Evolutionary conservation across 441 rosid species (phyloP).

Genomic region (Viola pubescens): DNA sequence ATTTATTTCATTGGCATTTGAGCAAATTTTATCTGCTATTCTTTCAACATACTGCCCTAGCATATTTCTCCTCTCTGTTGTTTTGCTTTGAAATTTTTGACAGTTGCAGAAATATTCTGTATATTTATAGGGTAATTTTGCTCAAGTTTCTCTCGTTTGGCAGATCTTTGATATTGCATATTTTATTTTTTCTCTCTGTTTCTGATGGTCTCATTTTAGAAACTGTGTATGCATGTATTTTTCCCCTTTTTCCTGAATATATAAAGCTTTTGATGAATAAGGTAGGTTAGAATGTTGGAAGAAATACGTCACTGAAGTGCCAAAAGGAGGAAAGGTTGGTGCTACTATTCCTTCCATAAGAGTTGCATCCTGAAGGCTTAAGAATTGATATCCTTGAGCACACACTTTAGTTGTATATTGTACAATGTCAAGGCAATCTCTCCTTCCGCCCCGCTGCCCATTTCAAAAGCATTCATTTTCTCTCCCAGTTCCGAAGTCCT

Average conservation of each 20-base stretch:
- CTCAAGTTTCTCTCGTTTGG: background rate
- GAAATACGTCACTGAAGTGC: slow-evolving; percentile 12
- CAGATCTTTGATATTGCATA: background rate
- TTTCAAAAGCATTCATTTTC: slow-evolving; percentile 40
- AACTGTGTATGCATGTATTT: background rate
- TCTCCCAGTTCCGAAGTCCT: slow-evolving; percentile 25
- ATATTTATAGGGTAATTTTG: too few species aligned
- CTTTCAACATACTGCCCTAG: too few species aligned
- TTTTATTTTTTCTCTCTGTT: slow-evolving; percentile 1
- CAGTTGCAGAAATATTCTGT: too few species aligned
- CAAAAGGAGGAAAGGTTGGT: slow-evolving; percentile 10
- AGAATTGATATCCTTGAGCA: slow-evolving; percentile 16
- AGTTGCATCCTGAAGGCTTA: slow-evolving; percentile 8
- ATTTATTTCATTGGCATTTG: background rate
- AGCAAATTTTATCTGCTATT: background rate
- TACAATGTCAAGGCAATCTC: slow-evolving; percentile 63
- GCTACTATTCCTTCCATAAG: slow-evolving; percentile 15
- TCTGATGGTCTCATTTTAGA: background rate
- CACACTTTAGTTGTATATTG: slow-evolving; percentile 5
- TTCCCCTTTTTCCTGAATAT: slow-evolving; percentile 3
- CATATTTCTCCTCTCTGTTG: too few species aligned
- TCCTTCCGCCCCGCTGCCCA: slow-evolving; percentile 66
- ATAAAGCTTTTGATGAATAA: background rate
- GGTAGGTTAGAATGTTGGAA: slow-evolving; percentile 16
- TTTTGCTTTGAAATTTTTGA: too few species aligned